Conservation (phyloP, 2,329 filamentous ascomycete genomes). For the Nakataea oryzae region DNA sequence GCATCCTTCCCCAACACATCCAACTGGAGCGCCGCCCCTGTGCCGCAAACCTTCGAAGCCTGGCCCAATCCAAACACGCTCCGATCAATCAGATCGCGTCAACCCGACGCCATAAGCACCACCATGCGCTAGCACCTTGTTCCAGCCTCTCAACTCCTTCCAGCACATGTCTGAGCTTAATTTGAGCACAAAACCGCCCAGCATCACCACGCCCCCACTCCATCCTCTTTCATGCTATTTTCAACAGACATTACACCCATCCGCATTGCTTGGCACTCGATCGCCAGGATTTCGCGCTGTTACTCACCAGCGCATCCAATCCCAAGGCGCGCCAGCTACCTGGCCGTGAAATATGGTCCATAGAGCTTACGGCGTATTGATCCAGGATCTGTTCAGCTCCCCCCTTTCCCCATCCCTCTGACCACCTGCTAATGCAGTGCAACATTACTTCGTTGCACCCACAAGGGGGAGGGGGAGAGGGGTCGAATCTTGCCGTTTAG, state of each 20-base stretch:
- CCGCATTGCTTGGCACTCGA: not conserved
- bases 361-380: not conserved
- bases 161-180: not conserved
- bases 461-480: not conserved
- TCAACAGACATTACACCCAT: not conserved
- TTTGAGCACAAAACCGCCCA: too few species aligned
- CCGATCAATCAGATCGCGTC: not conserved
- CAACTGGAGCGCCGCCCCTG: too few species aligned
- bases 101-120: not conserved
- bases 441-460: not conserved
- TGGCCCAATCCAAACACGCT: too few species aligned
- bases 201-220: too few species aligned
- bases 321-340: too few species aligned
- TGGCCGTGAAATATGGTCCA: not conserved
- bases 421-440: not conserved
- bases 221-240: too few species aligned
- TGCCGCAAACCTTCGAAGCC: not conserved
- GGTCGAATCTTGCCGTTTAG: not conserved
- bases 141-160: not conserved
- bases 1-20: too few species aligned
- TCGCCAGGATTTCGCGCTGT: too few species aligned
- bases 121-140: not conserved
- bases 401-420: not conserved
- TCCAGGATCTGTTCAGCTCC: not conserved
- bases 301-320: not conserved